Conservation (phyloP, 495 filamentous ascomycete genomes). For the Hyaloscypha variabilis region DNA sequence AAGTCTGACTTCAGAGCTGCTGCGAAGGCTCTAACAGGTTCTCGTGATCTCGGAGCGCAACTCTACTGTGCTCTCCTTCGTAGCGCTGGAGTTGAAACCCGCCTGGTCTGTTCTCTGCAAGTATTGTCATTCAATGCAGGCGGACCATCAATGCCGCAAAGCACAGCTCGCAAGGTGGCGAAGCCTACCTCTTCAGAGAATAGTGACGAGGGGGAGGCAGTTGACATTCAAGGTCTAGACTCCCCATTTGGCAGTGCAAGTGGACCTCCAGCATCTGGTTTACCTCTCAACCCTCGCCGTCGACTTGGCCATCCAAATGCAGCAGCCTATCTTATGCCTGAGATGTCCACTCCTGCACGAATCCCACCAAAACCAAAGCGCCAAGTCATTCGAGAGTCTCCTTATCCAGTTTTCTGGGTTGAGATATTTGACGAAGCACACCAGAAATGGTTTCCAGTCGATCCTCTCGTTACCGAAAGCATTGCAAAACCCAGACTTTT, state of each 20-base stretch:
- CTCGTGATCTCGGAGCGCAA: slow-evolving; percentile 87
- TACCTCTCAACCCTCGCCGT: slow-evolving; percentile 19
- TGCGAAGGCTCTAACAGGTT: slow-evolving; percentile 68
- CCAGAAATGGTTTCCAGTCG: slow-evolving; percentile 89
- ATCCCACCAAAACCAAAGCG: slow-evolving; percentile 36
- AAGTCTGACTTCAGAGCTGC: slow-evolving; percentile 71
- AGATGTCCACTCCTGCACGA: slow-evolving; percentile 27
- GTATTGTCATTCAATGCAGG: slow-evolving; percentile 71
- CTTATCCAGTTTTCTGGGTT: slow-evolving; percentile 88
- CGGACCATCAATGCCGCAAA: slow-evolving; percentile 37
- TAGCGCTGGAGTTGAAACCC: slow-evolving; percentile 74
- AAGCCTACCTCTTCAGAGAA: slow-evolving; percentile 50
- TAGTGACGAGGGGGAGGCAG: slow-evolving; percentile 18
- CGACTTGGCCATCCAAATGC: slow-evolving; percentile 34
- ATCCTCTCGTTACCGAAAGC: slow-evolving; percentile 79
- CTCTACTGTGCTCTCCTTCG: slow-evolving; percentile 87
- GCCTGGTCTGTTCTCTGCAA: slow-evolving; percentile 92
- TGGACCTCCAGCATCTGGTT: background rate
- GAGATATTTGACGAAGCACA: slow-evolving; percentile 82
- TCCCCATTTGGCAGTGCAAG: slow-evolving; percentile 1
- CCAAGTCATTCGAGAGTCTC: slow-evolving; percentile 57
- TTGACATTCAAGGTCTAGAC: slow-evolving; percentile 14
- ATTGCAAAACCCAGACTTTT: slow-evolving; percentile 70
- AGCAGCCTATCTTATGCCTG: slow-evolving; percentile 31
- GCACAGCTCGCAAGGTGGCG: slow-evolving; percentile 35